Evolutionary conservation across 108 stramenopile species (phyloP).

Genomic region (Phaeodactylum tricornutum): DNA sequence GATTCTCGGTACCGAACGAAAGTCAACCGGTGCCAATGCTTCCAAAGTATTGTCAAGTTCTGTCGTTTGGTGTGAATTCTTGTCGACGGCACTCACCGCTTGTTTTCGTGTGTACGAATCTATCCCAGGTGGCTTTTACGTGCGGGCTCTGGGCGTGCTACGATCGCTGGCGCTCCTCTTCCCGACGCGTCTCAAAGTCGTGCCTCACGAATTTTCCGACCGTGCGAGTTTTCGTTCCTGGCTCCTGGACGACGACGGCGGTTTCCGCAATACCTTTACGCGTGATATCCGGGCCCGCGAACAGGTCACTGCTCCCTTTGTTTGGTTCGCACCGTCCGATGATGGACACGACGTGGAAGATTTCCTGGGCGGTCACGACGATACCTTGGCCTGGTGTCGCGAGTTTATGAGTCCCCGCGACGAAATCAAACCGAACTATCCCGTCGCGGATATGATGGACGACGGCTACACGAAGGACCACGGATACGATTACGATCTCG

Average conservation of each 20-base stretch:
- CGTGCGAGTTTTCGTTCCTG: constrained; percentile 64
- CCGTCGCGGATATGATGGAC: constrained; percentile 30
- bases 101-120: background rate
- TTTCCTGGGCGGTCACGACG: constrained; percentile 82
- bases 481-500: constrained; percentile 90
- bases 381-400: constrained; percentile 64
- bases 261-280: constrained; percentile 33
- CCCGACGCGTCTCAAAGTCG: constrained; percentile 50
- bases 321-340: constrained; percentile 40
- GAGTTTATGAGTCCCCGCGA: constrained; percentile 27
- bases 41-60: too few relatives aligned
- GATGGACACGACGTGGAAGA: constrained; percentile 29
- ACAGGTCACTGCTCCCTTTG: constrained; percentile 56
- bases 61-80: background rate
- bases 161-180: constrained; percentile 70
- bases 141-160: constrained; percentile 52
- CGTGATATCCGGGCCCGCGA: constrained; percentile 24
- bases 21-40: background rate
- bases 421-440: background rate
- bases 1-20: background rate
- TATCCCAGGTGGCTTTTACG: constrained; percentile 72
- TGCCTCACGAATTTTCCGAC: constrained; percentile 60
- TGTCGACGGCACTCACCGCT: background rate
- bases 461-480: constrained; percentile 59
- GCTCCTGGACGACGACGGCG: constrained; percentile 60